These are phyloP conservation scores for Apiospora hydei DNA, from an alignment of 2,329 filamentous ascomycete species.

Conservation along the genomic window DNA sequence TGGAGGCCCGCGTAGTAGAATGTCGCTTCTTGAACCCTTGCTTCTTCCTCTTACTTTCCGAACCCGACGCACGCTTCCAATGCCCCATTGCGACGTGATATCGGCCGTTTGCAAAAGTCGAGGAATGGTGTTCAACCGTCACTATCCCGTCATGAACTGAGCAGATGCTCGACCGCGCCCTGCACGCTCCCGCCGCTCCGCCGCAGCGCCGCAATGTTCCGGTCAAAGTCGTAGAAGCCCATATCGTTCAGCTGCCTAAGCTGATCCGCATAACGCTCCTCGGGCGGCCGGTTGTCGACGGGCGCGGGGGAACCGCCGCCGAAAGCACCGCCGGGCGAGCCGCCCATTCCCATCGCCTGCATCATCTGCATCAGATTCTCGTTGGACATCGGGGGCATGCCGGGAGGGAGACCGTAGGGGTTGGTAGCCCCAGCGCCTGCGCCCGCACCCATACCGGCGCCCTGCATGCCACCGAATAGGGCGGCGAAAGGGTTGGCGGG, in stretches of 20 bases:
- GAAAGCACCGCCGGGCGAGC: conserved; percentile 43
- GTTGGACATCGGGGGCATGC: conserved; percentile 55
- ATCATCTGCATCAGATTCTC: conserved; percentile 63
- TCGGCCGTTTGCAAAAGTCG: background rate
- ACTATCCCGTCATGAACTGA: conserved; percentile 46
- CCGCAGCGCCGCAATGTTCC: conserved; percentile 87
- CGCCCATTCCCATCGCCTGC: conserved; percentile 54
- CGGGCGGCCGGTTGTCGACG: conserved; percentile 84
- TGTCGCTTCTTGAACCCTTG: background rate
- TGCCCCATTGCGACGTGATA: background rate
- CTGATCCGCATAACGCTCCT: conserved; percentile 92
- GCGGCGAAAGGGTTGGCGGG: conserved; percentile 78
- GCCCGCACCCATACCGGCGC: conserved; percentile 31
- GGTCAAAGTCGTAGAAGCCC: conserved; percentile 97
- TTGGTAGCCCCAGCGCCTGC: conserved; percentile 40
- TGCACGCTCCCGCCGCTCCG: conserved; percentile 93
- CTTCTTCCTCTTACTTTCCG: background rate
- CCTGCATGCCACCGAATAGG: conserved; percentile 57
- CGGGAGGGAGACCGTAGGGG: conserved; percentile 42
- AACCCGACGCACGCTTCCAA: background rate
- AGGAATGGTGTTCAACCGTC: background rate
- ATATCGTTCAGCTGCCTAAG: conserved; percentile 93
- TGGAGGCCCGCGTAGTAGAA: background rate
- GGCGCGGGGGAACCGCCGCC: conserved; percentile 58
- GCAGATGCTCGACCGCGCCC: conserved; percentile 82